Evolutionary conservation across 2,329 filamentous ascomycete genomes (phyloP).

Genomic region (Periconia digitata): DNA sequence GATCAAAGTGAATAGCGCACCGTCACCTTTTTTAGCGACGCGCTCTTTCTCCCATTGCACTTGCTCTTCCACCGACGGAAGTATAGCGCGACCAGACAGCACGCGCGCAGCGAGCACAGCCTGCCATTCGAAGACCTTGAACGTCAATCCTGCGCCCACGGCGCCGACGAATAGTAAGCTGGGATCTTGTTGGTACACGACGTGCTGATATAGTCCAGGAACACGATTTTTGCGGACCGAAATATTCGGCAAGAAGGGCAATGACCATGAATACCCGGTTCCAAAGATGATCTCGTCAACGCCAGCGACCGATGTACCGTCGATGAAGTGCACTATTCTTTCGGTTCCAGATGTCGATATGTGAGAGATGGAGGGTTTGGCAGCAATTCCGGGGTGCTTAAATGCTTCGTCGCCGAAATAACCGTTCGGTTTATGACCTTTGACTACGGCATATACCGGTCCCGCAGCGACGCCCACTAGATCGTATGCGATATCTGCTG

Average conservation of each 20-base stretch:
- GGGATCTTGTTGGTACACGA: conserved; percentile 58
- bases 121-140: conserved; percentile 71
- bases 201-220: conserved; percentile 59
- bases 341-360: conserved; percentile 39
- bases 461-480: conserved; percentile 49
- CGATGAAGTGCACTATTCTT: conserved; percentile 57
- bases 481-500: conserved; percentile 62
- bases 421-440: conserved; percentile 53
- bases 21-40: conserved; percentile 58
- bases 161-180: conserved; percentile 62
- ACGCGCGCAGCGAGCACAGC: conserved; percentile 63
- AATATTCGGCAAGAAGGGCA: conserved; percentile 57
- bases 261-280: conserved; percentile 66
- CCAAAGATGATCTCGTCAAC: conserved; percentile 68
- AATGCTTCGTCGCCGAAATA: conserved; percentile 64
- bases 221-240: conserved; percentile 58
- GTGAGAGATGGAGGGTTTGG: conserved; percentile 52
- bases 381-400: conserved; percentile 56
- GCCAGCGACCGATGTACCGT: conserved; percentile 54
- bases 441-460: conserved; percentile 58
- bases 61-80: conserved; percentile 56
- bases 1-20: conserved; percentile 58
- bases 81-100: conserved; percentile 55
- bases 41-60: conserved; percentile 60
- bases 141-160: conserved; percentile 56